phyloP scores from a whole-genome alignment of 192 early-diverging fungal species.

The Linnemannia exigua region DNA sequence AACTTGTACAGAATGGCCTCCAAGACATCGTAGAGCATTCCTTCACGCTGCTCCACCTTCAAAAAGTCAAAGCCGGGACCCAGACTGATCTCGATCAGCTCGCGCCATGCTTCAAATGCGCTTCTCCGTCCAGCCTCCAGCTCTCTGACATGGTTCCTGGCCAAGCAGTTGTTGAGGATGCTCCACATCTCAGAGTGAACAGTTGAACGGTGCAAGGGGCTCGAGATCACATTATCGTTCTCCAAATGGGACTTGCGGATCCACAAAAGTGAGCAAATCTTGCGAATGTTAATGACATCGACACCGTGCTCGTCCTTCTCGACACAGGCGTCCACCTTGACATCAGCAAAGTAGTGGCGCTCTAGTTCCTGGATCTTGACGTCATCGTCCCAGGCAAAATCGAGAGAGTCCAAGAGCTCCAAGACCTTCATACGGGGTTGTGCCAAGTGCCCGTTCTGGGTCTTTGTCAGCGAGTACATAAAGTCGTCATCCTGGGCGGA shows the following conservation, averaged over 20 bases:
- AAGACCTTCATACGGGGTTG: slow-evolving; percentile 82
- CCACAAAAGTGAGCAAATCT: slow-evolving; percentile 72
- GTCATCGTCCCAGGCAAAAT: slow-evolving; percentile 69
- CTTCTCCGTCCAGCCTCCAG: slow-evolving; percentile 76
- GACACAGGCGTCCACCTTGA: slow-evolving; percentile 65
- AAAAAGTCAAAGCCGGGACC: slow-evolving; percentile 75
- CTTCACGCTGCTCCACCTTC: slow-evolving; percentile 71
- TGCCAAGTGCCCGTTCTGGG: slow-evolving; percentile 21
- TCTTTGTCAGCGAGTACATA: slow-evolving; percentile 31
- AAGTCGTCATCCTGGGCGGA: slow-evolving; percentile 47
- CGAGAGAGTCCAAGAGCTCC: slow-evolving; percentile 79
- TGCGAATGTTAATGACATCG: slow-evolving; percentile 77
- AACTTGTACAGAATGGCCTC: slow-evolving; percentile 74
- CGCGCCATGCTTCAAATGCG: slow-evolving; percentile 85
- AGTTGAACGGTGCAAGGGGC: slow-evolving; percentile 59
- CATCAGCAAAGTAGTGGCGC: slow-evolving; percentile 56
- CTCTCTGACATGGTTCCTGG: slow-evolving; percentile 81
- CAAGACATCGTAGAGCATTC: slow-evolving; percentile 77
- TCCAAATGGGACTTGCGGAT: slow-evolving; percentile 60
- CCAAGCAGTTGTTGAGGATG: slow-evolving; percentile 76
- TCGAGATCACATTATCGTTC: slow-evolving; percentile 59
- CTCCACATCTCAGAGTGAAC: slow-evolving; percentile 69
- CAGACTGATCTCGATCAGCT: slow-evolving; percentile 82
- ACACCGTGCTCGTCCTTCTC: slow-evolving; percentile 71
- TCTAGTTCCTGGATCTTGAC: slow-evolving; percentile 36